phyloP scores from a whole-genome alignment of 1,284 basidiomycete genomes.

The Ceratobasidium papillatum region DNA sequence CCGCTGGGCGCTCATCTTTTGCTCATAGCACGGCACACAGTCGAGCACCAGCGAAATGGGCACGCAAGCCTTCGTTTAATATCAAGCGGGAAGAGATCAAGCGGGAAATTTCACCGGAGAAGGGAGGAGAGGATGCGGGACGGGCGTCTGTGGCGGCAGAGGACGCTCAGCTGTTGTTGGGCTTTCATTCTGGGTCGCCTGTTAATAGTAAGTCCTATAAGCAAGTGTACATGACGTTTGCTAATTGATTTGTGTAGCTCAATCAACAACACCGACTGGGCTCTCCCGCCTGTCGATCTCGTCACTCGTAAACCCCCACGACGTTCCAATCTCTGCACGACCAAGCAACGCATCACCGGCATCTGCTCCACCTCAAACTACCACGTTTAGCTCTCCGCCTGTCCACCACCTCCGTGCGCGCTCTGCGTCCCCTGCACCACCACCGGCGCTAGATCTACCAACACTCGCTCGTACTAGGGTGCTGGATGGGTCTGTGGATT shows the following conservation, averaged over 20 bases:
- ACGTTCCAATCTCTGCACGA: background rate
- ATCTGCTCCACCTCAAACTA: background rate
- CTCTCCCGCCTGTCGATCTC: constrained; percentile 17
- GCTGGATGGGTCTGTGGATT: background rate
- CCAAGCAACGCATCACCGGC: background rate
- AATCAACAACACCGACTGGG: background rate
- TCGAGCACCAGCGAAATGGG: background rate
- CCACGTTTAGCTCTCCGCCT: background rate
- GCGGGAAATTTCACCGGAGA: background rate
- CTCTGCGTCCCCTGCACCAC: background rate
- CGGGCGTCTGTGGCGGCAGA: constrained; percentile 9
- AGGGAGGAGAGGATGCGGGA: background rate
- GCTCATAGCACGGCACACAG: background rate
- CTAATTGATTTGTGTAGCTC: constrained; percentile 2
- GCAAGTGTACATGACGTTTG: background rate
- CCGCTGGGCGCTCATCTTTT: background rate
- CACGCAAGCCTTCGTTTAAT: background rate
- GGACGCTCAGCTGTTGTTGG: constrained; percentile 14
- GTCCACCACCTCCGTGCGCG: background rate
- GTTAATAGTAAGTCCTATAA: background rate
- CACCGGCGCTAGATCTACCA: background rate
- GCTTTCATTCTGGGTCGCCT: background rate
- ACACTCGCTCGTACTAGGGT: background rate
- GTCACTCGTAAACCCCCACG: constrained; percentile 6
- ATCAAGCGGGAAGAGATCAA: constrained; percentile 23